Conservation (phyloP, 208 protist genomes). For the Trypanosoma vivax region DNA sequence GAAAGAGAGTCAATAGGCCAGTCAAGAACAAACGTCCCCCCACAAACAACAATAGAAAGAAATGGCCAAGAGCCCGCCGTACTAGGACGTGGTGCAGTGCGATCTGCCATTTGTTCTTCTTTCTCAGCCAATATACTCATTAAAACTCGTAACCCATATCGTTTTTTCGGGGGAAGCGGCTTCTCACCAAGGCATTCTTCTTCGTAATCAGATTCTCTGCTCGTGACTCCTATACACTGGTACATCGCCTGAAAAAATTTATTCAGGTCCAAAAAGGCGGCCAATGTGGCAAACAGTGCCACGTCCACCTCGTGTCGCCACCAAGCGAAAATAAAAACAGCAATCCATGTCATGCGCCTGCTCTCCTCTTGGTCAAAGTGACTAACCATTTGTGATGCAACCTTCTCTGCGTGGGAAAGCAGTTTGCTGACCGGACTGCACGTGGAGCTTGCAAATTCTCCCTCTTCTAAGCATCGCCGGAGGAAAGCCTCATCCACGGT, state of each 20-base stretch:
- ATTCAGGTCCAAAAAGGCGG: constrained; percentile 6
- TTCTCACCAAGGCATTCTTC: constrained; percentile 15
- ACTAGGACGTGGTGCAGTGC: neutral
- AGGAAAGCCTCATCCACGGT: constrained; percentile 52
- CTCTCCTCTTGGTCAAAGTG: constrained; percentile 17
- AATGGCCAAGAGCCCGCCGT: constrained; percentile 14
- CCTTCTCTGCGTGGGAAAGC: constrained; percentile 9
- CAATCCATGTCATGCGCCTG: neutral
- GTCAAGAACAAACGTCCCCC: constrained; percentile 16
- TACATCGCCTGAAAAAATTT: constrained; percentile 1
- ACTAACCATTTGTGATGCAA: constrained; percentile 15
- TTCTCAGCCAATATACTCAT: constrained; percentile 42
- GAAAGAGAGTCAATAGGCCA: neutral
- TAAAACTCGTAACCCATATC: constrained; percentile 34
- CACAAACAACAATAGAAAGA: constrained; percentile 43
- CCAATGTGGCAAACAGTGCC: constrained; percentile 6
- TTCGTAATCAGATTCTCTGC: constrained; percentile 6
- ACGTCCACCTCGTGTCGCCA: constrained; percentile 9
- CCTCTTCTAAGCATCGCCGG: constrained; percentile 22
- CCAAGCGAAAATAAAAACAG: constrained; percentile 8
- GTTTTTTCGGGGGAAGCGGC: constrained; percentile 22
- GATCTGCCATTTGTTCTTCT: neutral
- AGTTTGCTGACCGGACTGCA: constrained; percentile 1
- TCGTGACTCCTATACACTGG: constrained; percentile 5
- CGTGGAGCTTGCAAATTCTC: neutral